Percentiles rank a stretch among this genome's conserved stretches.
Evolutionary conservation across 371 early-diverging fungal species (phyloP).

Genomic region (Mortierella sp.): DNA sequence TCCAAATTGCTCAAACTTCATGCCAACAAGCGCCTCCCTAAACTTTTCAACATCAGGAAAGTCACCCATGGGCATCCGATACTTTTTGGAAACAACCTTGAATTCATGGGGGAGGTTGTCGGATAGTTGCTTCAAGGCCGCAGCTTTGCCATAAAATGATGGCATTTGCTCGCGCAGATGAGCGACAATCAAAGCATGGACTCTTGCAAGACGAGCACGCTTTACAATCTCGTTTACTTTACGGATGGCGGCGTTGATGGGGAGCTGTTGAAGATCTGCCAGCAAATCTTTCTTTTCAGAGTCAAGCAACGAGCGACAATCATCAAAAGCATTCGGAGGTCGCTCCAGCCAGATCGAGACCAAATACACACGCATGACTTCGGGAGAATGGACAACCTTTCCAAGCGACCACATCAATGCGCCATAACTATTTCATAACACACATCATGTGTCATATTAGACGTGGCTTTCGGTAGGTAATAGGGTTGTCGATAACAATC

Average conservation of each 20-base stretch:
- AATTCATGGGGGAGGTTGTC: constrained; percentile 70
- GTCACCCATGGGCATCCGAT: constrained; percentile 70
- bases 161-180: constrained; percentile 87
- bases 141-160: constrained; percentile 77
- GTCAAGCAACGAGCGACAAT: constrained; percentile 76
- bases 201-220: constrained; percentile 84
- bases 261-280: constrained; percentile 78
- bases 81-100: constrained; percentile 62
- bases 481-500: too few species aligned
- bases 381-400: constrained; percentile 89
- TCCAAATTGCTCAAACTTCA: constrained; percentile 58
- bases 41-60: constrained; percentile 66
- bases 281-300: constrained; percentile 86
- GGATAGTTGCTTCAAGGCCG: constrained; percentile 71
- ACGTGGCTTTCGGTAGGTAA: background rate
- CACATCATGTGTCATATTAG: background rate
- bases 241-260: constrained; percentile 89
- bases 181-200: constrained; percentile 86
- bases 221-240: constrained; percentile 94
- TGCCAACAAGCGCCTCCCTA: constrained; percentile 39
- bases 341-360: constrained; percentile 87
- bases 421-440: constrained; percentile 70
- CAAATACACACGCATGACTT: constrained; percentile 90
- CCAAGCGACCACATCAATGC: constrained; percentile 96
- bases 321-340: constrained; percentile 79